Base-by-base conservation (phyloP, 2,329 filamentous ascomycete genomes). In the Aspergillus sp. region DNA sequence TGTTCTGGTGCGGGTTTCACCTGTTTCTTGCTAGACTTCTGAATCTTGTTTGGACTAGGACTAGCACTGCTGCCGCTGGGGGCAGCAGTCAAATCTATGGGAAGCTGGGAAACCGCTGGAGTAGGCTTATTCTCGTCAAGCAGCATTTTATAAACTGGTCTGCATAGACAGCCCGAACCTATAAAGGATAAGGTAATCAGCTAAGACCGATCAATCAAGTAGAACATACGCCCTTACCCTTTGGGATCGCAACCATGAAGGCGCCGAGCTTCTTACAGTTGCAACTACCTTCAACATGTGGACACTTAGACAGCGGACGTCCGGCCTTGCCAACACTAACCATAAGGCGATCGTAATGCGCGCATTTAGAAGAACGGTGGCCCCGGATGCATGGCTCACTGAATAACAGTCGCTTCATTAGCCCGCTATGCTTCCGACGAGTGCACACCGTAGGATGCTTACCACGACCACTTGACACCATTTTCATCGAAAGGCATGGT, bases 281-380 rank as follows among this genome's bases (percentile, higher is more conserved):
- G 60, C 77, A 79, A 5, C 69, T 70, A 19, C 72, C 71, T 59
- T 76, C 75, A 4, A 74, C 73, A 66, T 80, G 78, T 24, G 78
- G 77, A 46, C 78, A 81, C 65, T 77, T 78, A 33, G 77, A 74
- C 21, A 80, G 70, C 17, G 79, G 79, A 17, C 79, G 73, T 12
- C 79, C 79, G 19, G 79, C 77, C 56, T 79, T 80, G 27, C 77
- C 77, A 21, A 81, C 78, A 65, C 79, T 78, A 65, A 80, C 77
- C 75, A 81, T 79, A 39, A 80, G 69, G 59, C 79, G 71, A 59
- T 80, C 78, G 52, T 75, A 77, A 63, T 81, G 78, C 55, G 75
- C 74, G 49, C 78, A 80, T 77, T 80, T 80, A 57, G 78, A 79
- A 21, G 78, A 80, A 52, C 78, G 74, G 65, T 80, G 78, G 17